Base-by-base conservation (phyloP, 768 basidiomycete genomes). In the Russula abietina region DNA sequence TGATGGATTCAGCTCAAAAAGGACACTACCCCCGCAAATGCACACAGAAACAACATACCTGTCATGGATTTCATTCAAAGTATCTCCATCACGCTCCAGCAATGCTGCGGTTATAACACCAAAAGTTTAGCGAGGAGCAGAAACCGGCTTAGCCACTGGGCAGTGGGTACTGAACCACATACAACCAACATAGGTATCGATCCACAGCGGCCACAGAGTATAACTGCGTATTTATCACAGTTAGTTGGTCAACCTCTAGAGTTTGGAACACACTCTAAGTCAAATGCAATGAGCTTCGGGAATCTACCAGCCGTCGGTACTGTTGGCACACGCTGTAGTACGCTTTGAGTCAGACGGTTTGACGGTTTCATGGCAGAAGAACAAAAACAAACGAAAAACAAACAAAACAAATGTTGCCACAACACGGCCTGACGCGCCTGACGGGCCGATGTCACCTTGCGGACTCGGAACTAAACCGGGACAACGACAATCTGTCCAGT, bases 121-220 rank as follows among this genome's bases (percentile, higher is more conserved):
- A 24, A 53, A 41, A 24, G 22, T 41, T 57, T 4, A 61, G 10
- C 39, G 14, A 41, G 33, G 11, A 9, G 16, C 10, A 39, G 26
- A n/a, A 19, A n/a, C 19, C 1, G 36, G 45, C n/a, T 12, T 51
- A 9, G 19, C 2, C 22, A 43, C 19, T 7, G 38, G 33, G 33
- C 3, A 16, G 12, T 38, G 38, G 38, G 4, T 17, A 19, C 41
- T 43, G 19, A 43, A 43, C 22, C n/a, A n/a, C 57, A 11, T 63
- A 80, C 84, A 82, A 49, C 79, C 75, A 56, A 89, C 79, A 71
- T 92, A 87, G 19, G 85, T 85, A 72, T 94, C 92, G 57, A 93
- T 87, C 91, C 91, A 93, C 17, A 93, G 77, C 61, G 87, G 82
- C 91, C 91, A 93, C 7, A 93, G 77, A 0, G 92, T 93, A 71